phyloP scores from a whole-genome alignment of 192 early-diverging fungal species.

The Coemansia aciculifera region DNA sequence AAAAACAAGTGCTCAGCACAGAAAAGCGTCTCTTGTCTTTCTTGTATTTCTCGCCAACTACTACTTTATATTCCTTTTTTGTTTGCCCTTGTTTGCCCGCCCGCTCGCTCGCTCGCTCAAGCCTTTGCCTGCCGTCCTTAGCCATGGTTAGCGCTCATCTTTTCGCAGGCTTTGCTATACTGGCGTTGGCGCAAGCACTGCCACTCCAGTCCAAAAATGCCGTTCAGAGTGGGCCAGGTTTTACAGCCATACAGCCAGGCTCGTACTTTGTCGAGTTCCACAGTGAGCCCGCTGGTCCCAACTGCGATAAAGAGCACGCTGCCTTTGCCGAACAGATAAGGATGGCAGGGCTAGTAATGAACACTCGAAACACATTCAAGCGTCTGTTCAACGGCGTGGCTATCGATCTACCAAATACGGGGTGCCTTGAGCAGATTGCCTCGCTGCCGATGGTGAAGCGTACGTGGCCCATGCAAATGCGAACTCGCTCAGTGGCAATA shows the following conservation, averaged over 20 bases:
- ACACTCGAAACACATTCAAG: slow-evolving; percentile 40
- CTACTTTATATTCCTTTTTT: background rate
- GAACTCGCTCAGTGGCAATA: slow-evolving; percentile 39
- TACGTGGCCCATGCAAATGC: slow-evolving; percentile 54
- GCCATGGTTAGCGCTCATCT: slow-evolving; percentile 13
- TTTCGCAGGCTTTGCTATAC: slow-evolving; percentile 7
- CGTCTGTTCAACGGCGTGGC: slow-evolving; percentile 54
- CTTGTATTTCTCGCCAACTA: background rate
- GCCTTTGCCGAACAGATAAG: slow-evolving; percentile 23
- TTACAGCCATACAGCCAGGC: slow-evolving; percentile 29
- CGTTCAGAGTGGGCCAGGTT: slow-evolving; percentile 8
- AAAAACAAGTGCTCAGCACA: background rate
- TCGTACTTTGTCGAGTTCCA: slow-evolving; percentile 49
- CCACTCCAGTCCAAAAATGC: slow-evolving; percentile 10
- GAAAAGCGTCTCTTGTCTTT: background rate
- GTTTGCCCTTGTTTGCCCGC: background rate
- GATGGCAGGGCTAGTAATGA: slow-evolving; percentile 30
- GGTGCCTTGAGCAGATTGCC: slow-evolving; percentile 32
- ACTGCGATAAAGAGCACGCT: slow-evolving; percentile 34
- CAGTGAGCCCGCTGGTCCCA: slow-evolving; percentile 41
- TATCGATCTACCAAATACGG: slow-evolving; percentile 39
- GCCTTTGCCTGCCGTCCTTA: background rate
- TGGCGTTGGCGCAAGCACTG: slow-evolving; percentile 18
- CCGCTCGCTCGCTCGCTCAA: background rate
- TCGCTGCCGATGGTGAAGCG: slow-evolving; percentile 35